Evolutionary conservation across 345 rosid genomes (phyloP).

Genomic region (Heritiera littoralis): DNA sequence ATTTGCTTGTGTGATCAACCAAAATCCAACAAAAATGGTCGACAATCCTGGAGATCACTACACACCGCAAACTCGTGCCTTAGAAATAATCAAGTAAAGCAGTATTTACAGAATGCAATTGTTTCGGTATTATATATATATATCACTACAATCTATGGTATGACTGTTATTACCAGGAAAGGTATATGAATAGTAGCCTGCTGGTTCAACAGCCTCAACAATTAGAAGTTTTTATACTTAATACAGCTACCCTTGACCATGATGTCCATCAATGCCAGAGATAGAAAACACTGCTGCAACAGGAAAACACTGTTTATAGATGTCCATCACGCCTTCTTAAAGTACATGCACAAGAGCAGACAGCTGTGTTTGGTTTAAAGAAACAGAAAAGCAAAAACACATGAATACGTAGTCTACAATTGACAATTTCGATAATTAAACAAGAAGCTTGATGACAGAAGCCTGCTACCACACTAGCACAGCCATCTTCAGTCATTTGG

Average conservation of each 20-base stretch:
- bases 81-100: not conserved
- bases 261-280: not conserved
- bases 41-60: not conserved
- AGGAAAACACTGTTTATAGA: not conserved
- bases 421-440: slow-evolving; percentile 11
- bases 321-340: not conserved
- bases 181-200: not conserved
- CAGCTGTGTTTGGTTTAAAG: not conserved
- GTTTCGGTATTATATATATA: not conserved
- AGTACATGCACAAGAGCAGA: not conserved
- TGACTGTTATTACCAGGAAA: not conserved
- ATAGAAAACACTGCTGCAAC: not conserved
- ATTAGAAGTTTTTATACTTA: not conserved
- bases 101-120: not conserved
- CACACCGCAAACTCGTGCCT: not conserved
- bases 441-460: not conserved
- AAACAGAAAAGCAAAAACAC: not conserved
- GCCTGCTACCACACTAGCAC: not conserved
- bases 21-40: not conserved
- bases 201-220: not conserved
- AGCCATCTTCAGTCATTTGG: not conserved
- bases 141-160: not conserved
- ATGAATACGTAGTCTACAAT: not conserved
- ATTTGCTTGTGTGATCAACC: not conserved
- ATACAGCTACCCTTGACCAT: not conserved